These are phyloP conservation scores for Ustilago xerochloae DNA, from an alignment of 1,284 basidiomycete genomes.

Conservation along the genomic window DNA sequence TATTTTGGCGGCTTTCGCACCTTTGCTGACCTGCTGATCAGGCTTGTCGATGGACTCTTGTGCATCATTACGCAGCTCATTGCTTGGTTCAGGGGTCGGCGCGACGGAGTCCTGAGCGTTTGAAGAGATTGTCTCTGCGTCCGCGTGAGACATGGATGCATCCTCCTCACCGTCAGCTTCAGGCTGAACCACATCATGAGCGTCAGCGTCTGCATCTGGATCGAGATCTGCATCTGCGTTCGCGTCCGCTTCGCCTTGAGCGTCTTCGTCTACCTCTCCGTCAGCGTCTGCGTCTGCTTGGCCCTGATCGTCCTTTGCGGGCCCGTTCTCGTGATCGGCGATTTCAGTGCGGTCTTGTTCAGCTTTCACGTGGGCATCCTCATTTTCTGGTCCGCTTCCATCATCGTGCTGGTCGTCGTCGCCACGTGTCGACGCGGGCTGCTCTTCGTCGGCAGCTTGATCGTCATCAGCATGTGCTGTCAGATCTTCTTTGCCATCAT, in stretches of 20 bases:
- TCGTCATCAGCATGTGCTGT: neutral
- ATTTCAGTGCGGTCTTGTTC: neutral
- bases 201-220: conserved; percentile 7
- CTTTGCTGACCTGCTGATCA: conserved; percentile 4
- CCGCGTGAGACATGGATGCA: conserved; percentile 8
- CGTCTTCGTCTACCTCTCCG: conserved; percentile 7
- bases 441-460: neutral
- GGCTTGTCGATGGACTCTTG: conserved; percentile 1
- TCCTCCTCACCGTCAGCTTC: conserved; percentile 4
- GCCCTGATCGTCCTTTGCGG: conserved; percentile 7
- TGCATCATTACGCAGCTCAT: too few relatives aligned
- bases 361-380: neutral
- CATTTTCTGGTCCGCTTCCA: neutral
- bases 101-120: conserved; percentile 12
- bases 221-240: conserved; percentile 18
- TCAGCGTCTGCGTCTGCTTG: conserved; percentile 12
- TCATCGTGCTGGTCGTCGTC: neutral
- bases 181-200: neutral
- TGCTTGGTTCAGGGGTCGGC: conserved; percentile 16
- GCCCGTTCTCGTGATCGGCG: conserved; percentile 2
- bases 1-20: conserved; percentile 5
- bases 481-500: neutral
- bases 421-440: neutral
- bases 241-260: conserved; percentile 14
- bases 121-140: conserved; percentile 15